Evolutionary conservation across 306 rosid species (phyloP).

Genomic region (Dalbergia oliveri): DNA sequence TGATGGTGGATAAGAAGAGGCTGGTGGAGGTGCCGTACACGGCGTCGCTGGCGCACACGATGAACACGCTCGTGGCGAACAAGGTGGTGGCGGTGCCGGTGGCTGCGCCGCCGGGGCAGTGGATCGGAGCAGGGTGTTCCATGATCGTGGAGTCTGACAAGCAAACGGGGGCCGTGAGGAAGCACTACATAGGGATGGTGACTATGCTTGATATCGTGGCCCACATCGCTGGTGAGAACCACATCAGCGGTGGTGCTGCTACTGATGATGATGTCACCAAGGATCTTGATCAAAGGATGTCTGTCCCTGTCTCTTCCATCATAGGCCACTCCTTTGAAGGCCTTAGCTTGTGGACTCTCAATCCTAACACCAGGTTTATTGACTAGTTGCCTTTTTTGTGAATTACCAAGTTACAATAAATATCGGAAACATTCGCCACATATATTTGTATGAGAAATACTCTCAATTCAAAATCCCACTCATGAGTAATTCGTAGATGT

Average conservation of each 20-base stretch:
- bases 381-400: too few relatives aligned
- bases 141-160: conserved; percentile 89
- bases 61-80: conserved; percentile 80
- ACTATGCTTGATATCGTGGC: conserved; percentile 90
- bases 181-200: conserved; percentile 90
- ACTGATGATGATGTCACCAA: conserved; percentile 17
- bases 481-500: too few relatives aligned
- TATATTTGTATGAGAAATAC: too few relatives aligned
- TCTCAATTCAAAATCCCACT: too few relatives aligned
- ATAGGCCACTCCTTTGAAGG: conserved; percentile 83
- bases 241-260: conserved; percentile 42
- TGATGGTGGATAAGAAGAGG: conserved; percentile 68
- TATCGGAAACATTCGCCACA: too few relatives aligned
- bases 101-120: conserved; percentile 93
- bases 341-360: conserved; percentile 88
- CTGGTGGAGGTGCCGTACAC: conserved; percentile 91
- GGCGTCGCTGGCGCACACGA: conserved; percentile 77
- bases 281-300: conserved; percentile 75
- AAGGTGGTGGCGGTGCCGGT: conserved; percentile 80
- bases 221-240: conserved; percentile 76
- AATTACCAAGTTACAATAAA: too few relatives aligned
- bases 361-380: conserved; percentile 76
- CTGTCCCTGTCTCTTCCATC: conserved; percentile 67
- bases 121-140: conserved; percentile 94
- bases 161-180: conserved; percentile 67